Conservation (phyloP, 345 rosid genomes). For the Salix suchowensis region DNA sequence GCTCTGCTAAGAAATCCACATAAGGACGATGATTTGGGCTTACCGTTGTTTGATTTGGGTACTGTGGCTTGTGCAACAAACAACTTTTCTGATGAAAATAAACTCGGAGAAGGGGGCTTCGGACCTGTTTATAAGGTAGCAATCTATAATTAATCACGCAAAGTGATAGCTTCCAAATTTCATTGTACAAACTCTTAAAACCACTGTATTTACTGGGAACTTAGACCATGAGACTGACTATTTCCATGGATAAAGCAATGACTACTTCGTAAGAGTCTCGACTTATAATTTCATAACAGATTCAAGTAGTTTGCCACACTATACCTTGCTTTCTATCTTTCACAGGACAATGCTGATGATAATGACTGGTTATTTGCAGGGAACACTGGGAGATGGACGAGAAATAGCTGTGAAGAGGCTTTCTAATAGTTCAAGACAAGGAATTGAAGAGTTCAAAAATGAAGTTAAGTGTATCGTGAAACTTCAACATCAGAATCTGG, state of each 20-base stretch:
- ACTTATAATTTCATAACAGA: background rate
- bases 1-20: background rate
- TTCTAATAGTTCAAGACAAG: constrained; percentile 24
- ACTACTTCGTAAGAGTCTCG: background rate
- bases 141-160: background rate
- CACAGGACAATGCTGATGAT: background rate
- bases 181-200: background rate
- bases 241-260: background rate
- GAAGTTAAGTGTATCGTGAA: constrained; percentile 24
- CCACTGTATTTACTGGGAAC: background rate
- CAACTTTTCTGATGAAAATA: background rate
- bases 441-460: constrained; percentile 26
- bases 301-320: background rate
- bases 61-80: background rate
- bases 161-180: background rate
- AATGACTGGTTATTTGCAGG: constrained; percentile 7
- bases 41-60: background rate
- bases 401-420: constrained; percentile 31
- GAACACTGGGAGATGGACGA: constrained; percentile 26
- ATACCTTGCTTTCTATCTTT: background rate
- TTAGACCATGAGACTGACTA: no score
- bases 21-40: background rate
- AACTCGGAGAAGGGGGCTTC: constrained; percentile 4
- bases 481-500: constrained; percentile 32
- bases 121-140: background rate